phyloP scores from a whole-genome alignment of 176 grass and related monocot genomes.

The Tillandsia leiboldiana region DNA sequence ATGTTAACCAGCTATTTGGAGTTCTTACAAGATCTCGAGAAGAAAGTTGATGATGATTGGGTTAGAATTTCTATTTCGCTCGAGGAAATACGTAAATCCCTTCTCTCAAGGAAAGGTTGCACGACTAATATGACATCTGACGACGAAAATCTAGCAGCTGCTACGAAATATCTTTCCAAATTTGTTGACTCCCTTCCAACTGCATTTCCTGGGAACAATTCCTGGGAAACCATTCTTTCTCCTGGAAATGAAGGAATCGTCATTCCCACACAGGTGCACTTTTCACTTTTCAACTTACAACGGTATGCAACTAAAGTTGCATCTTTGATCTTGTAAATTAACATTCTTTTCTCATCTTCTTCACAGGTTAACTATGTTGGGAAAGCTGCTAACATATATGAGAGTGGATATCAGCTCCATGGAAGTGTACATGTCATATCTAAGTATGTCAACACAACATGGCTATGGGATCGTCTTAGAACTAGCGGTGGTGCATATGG shows the following conservation, averaged over 20 bases:
- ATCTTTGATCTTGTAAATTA: no score
- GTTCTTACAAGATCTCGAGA: slow-evolving; percentile 80
- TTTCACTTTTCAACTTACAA: neutral
- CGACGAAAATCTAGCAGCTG: slow-evolving; percentile 75
- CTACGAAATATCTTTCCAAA: slow-evolving; percentile 51
- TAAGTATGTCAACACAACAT: slow-evolving; percentile 84
- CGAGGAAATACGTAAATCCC: slow-evolving; percentile 75
- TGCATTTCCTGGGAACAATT: slow-evolving; percentile 35
- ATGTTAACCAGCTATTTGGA: slow-evolving; percentile 65
- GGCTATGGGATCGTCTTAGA: slow-evolving; percentile 92
- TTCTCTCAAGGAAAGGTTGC: slow-evolving; percentile 65
- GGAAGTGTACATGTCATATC: slow-evolving; percentile 94
- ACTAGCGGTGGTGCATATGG: slow-evolving; percentile 96
- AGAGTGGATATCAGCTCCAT: no score
- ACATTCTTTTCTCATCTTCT: no score
- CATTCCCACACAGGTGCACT: slow-evolving; percentile 73
- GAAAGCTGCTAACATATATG: no score
- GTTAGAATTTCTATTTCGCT: slow-evolving; percentile 79
- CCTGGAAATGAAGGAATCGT: slow-evolving; percentile 87
- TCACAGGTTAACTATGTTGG: no score
- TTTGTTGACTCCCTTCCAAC: slow-evolving; percentile 81
- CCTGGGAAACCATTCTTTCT: slow-evolving; percentile 61
- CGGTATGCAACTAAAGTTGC: neutral
- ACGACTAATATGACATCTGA: slow-evolving; percentile 80
- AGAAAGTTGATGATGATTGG: slow-evolving; percentile 84